phyloP scores from a whole-genome alignment of 306 rosid species.

The Spatholobus suberectus region DNA sequence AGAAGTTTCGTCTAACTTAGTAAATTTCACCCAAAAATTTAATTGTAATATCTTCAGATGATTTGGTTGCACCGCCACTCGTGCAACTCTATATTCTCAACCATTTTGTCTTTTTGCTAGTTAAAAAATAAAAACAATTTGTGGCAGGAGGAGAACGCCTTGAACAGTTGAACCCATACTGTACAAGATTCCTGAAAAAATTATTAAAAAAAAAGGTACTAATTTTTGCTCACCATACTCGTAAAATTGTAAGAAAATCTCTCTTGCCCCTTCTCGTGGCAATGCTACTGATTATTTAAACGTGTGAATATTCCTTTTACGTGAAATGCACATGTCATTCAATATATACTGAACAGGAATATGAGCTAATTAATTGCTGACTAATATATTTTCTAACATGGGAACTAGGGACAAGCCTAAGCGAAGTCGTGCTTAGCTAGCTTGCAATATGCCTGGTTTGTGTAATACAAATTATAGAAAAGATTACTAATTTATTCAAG shows the following conservation, averaged over 20 bases:
- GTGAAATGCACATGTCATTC: constrained; percentile 54
- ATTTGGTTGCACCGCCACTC: constrained; percentile 52
- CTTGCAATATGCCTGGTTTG: constrained; percentile 29
- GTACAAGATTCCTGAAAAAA: constrained; percentile 41
- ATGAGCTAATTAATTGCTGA: constrained; percentile 45
- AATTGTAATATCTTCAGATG: constrained; percentile 39
- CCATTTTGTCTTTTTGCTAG: constrained; percentile 43
- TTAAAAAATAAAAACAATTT: constrained; percentile 37
- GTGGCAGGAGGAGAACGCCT: constrained; percentile 11
- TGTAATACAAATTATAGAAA: background rate
- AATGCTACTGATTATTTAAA: constrained; percentile 30
- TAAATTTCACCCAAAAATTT: constrained; percentile 35
- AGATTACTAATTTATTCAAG: background rate
- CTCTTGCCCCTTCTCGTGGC: constrained; percentile 28
- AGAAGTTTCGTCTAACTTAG: constrained; percentile 41
- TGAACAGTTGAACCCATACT: constrained; percentile 38
- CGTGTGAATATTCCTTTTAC: constrained; percentile 49
- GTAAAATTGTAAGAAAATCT: constrained; percentile 42
- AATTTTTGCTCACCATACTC: constrained; percentile 1
- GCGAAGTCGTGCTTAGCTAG: constrained; percentile 37
- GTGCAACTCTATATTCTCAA: constrained; percentile 62
- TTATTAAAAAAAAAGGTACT: background rate
- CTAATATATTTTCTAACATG: constrained; percentile 32
- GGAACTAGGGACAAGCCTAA: constrained; percentile 39
- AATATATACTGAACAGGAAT: constrained; percentile 43